A percentile compares a stretch with the other conserved stretches of the same genome.
phyloP scores from a whole-genome alignment of 2,329 filamentous ascomycete species.

The Nigrospora sphaerica region DNA sequence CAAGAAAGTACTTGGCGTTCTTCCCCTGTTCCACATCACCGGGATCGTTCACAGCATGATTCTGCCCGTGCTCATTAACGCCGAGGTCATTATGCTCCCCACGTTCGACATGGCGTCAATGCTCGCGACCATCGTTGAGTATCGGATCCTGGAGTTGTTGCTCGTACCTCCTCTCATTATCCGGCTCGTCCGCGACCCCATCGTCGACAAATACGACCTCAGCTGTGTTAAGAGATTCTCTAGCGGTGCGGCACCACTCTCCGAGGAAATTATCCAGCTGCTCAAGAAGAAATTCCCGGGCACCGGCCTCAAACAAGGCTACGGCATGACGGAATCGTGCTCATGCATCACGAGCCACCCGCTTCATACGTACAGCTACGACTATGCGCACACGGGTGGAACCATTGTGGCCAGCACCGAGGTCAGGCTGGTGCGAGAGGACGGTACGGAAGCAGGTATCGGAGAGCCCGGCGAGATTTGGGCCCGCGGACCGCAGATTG shows the following conservation, averaged over 20 bases:
- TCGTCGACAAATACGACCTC: slow-evolving; percentile 49
- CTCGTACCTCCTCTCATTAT: slow-evolving; percentile 57
- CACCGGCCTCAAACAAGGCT: slow-evolving; percentile 59
- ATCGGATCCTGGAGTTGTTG: slow-evolving; percentile 47
- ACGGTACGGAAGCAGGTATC: slow-evolving; percentile 60
- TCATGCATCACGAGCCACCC: slow-evolving; percentile 68
- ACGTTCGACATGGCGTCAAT: slow-evolving; percentile 55
- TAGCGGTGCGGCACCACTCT: slow-evolving; percentile 69
- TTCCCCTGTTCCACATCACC: slow-evolving; percentile 58
- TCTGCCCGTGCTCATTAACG: slow-evolving; percentile 55
- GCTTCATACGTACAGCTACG: slow-evolving; percentile 45
- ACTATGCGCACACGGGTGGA: slow-evolving; percentile 53
- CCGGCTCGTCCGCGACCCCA: slow-evolving; percentile 48
- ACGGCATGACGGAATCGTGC: slow-evolving; percentile 72
- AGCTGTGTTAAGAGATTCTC: slow-evolving; percentile 47
- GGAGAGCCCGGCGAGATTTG: slow-evolving; percentile 72
- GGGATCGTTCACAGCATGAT: slow-evolving; percentile 58
- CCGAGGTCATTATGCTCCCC: slow-evolving; percentile 59
- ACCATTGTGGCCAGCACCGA: slow-evolving; percentile 59
- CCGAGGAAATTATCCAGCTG: slow-evolving; percentile 58
- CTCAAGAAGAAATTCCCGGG: slow-evolving; percentile 52
- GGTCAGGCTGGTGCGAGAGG: slow-evolving; percentile 63
- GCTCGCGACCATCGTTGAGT: slow-evolving; percentile 42
- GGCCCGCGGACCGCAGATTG: slow-evolving; percentile 69
- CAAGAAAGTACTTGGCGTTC: slow-evolving; percentile 45